Conservation (phyloP, 352 stramenopile genomes). For the Phytophthora litchii region DNA sequence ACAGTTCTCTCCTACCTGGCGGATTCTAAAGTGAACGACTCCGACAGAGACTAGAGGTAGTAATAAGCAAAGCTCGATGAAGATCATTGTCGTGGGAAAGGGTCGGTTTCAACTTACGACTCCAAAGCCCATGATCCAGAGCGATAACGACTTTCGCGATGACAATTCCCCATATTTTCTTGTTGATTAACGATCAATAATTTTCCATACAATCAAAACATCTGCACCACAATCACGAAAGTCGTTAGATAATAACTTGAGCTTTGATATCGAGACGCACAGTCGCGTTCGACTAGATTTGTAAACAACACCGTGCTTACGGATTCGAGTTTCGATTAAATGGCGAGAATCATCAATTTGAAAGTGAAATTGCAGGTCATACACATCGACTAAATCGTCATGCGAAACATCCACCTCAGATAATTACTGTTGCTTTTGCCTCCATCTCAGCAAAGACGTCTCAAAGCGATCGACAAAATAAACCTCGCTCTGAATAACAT, state of each 20-base stretch:
- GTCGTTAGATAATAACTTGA: not conserved
- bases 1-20: not conserved
- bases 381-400: not conserved
- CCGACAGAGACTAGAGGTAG: not conserved
- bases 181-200: too few relatives aligned
- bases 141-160: not conserved
- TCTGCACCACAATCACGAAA: not conserved
- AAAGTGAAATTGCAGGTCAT: too few relatives aligned
- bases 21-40: not conserved
- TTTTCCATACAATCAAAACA: not conserved
- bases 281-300: too few relatives aligned
- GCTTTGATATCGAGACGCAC: too few relatives aligned
- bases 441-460: conserved; percentile 36
- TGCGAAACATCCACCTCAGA: not conserved
- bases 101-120: too few relatives aligned
- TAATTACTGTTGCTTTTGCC: conserved; percentile 6
- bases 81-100: not conserved
- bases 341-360: too few relatives aligned
- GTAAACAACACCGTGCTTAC: too few relatives aligned
- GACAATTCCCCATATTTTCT: too few relatives aligned
- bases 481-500: conserved; percentile 50
- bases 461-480: conserved; percentile 69
- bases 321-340: too few relatives aligned
- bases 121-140: too few relatives aligned
- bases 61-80: not conserved